phyloP scores from a whole-genome alignment of 192 early-diverging fungal species.

The Phycomyces nitens region DNA sequence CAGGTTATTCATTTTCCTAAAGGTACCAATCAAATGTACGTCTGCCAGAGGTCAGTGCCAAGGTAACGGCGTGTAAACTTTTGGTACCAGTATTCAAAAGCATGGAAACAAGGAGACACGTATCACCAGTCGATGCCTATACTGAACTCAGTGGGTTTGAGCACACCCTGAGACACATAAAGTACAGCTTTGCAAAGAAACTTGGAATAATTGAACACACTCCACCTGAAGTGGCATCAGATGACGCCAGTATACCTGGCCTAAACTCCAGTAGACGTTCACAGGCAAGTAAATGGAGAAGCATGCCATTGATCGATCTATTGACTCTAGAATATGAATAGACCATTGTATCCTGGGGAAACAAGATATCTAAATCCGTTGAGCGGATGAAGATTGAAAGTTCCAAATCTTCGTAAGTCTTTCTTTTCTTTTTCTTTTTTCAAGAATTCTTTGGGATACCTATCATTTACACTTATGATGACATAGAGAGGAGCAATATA shows the following conservation, averaged over 20 bases:
- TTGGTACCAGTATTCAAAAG: background rate
- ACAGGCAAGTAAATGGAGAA: constrained; percentile 2
- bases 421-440: background rate
- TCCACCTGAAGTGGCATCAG: too few species aligned
- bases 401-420: background rate
- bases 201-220: background rate
- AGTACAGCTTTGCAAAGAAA: background rate
- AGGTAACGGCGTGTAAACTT: constrained; percentile 5
- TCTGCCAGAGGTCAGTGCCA: background rate
- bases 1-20: background rate
- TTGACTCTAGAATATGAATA: background rate
- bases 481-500: constrained; percentile 1
- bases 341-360: constrained; percentile 3
- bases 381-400: constrained; percentile 10
- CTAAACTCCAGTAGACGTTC: background rate
- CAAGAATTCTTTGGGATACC: too few species aligned
- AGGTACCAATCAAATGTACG: constrained; percentile 14
- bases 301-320: background rate
- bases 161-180: constrained; percentile 3
- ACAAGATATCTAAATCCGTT: constrained; percentile 6
- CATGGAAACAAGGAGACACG: background rate
- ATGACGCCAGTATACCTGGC: background rate
- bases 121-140: background rate
- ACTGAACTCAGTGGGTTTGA: background rate
- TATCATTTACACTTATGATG: too few species aligned